Percentiles rank a stretch among this genome's conserved stretches.
Conservation (phyloP, 2,329 filamentous ascomycete species). For the Penicillium sp. region DNA sequence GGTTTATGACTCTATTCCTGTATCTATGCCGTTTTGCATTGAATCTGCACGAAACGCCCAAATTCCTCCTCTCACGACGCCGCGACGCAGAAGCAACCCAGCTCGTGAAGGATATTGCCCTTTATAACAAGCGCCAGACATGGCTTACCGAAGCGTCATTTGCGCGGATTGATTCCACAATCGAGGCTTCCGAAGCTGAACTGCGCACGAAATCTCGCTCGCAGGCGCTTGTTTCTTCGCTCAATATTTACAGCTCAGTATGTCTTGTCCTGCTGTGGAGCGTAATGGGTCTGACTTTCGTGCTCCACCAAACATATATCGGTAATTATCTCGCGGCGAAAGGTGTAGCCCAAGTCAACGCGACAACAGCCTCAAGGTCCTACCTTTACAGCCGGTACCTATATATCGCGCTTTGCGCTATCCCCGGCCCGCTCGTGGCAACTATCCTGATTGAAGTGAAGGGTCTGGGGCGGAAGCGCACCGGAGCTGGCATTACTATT, state of each 20-base stretch:
- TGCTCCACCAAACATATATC: constrained; percentile 21
- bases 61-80: constrained; percentile 17
- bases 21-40: constrained; percentile 22
- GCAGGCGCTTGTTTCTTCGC: constrained; percentile 5
- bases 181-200: constrained; percentile 10
- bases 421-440: constrained; percentile 19
- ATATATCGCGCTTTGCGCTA: constrained; percentile 17
- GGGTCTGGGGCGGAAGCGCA: constrained; percentile 16
- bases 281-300: constrained; percentile 17
- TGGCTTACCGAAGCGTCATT: constrained; percentile 23
- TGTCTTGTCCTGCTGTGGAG: constrained; percentile 18
- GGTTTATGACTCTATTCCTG: constrained; percentile 22
- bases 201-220: constrained; percentile 5
- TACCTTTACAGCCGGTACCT: constrained; percentile 21
- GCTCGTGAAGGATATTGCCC: constrained; percentile 21
- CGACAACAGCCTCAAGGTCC: constrained; percentile 11
- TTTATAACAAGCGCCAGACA: constrained; percentile 16
- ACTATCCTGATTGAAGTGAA: constrained; percentile 16
- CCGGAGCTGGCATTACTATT: constrained; percentile 16
- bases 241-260: not conserved
- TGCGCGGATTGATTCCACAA: constrained; percentile 20
- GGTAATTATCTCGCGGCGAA: constrained; percentile 13
- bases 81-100: constrained; percentile 22
- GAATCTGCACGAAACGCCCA: constrained; percentile 21
- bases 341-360: constrained; percentile 10